Evolutionary conservation across 306 rosid genomes (phyloP).

Genomic region (Prunus mume): DNA sequence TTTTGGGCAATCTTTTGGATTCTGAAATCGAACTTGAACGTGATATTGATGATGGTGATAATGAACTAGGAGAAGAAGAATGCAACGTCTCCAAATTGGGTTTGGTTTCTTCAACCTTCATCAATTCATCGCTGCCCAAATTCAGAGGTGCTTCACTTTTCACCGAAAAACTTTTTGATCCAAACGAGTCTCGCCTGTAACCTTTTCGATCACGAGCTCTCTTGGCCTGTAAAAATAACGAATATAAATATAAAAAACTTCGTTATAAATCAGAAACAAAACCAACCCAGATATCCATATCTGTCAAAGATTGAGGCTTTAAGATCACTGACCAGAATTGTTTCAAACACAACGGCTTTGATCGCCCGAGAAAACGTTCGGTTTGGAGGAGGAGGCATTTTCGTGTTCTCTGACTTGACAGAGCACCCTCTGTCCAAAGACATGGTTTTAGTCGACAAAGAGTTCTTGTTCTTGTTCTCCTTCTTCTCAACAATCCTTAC

Average conservation of each 20-base stretch:
- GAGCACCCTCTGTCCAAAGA: slow-evolving; percentile 21
- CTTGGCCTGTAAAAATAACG: slow-evolving; percentile 31
- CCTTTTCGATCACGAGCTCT: slow-evolving; percentile 27
- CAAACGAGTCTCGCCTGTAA: slow-evolving; percentile 28
- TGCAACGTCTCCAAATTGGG: neutral
- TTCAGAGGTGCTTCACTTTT: slow-evolving; percentile 13
- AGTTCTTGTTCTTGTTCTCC: neutral
- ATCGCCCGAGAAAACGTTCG: slow-evolving; percentile 37
- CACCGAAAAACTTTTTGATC: slow-evolving; percentile 30
- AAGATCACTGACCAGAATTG: slow-evolving; percentile 45
- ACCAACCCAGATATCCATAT: neutral
- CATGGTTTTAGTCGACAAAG: slow-evolving; percentile 15
- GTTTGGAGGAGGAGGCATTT: slow-evolving; percentile 32
- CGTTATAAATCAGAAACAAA: neutral
- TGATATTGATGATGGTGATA: slow-evolving; percentile 24
- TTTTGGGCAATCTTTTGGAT: slow-evolving; percentile 19
- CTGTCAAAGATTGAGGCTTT: neutral
- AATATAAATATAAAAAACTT: neutral
- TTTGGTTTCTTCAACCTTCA: slow-evolving; percentile 14
- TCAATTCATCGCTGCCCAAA: slow-evolving; percentile 8
- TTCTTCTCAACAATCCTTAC: slow-evolving; percentile 9
- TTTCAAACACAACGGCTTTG: slow-evolving; percentile 49
- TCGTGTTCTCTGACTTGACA: slow-evolving; percentile 3
- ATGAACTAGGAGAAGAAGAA: slow-evolving; percentile 11
- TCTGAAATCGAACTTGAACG: slow-evolving; percentile 12